Evolutionary conservation across 805 yeast genomes (phyloP).

Genomic region (Candida easanensis): DNA sequence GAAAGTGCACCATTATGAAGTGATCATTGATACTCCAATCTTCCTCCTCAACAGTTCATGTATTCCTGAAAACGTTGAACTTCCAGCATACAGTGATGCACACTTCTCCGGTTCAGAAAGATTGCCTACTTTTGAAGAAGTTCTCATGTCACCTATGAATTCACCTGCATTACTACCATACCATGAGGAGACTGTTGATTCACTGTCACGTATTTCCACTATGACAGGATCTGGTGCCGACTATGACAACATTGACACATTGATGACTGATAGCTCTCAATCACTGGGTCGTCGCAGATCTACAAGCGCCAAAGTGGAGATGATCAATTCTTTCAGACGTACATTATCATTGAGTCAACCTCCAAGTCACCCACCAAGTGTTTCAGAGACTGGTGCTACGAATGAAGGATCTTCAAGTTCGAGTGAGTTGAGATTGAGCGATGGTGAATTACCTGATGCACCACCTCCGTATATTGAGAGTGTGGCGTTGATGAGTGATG

Average conservation of each 20-base stretch:
- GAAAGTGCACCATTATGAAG: constrained; percentile 72
- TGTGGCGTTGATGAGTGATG: constrained; percentile 26
- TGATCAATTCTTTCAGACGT: constrained; percentile 14
- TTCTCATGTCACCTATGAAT: constrained; percentile 43
- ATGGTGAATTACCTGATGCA: constrained; percentile 8
- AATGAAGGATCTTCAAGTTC: background rate
- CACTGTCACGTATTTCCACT: constrained; percentile 23
- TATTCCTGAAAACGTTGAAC: constrained; percentile 33
- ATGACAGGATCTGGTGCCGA: constrained; percentile 5
- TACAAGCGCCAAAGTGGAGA: constrained; percentile 12
- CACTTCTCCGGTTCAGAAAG: constrained; percentile 23
- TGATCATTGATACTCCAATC: constrained; percentile 75
- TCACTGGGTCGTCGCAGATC: constrained; percentile 5
- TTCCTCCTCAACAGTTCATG: constrained; percentile 46
- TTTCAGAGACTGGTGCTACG: constrained; percentile 4
- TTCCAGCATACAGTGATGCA: constrained; percentile 34
- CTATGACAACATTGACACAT: constrained; percentile 22
- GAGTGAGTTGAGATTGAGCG: constrained; percentile 5
- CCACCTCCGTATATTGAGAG: constrained; percentile 36
- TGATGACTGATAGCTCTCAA: constrained; percentile 16
- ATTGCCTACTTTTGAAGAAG: constrained; percentile 67
- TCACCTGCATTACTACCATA: constrained; percentile 24
- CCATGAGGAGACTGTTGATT: constrained; percentile 19
- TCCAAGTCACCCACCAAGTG: background rate
- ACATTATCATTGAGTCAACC: constrained; percentile 3